Evolutionary conservation across 176 grass and related monocot species (phyloP).

Genomic region (Microstegium vimineum): DNA sequence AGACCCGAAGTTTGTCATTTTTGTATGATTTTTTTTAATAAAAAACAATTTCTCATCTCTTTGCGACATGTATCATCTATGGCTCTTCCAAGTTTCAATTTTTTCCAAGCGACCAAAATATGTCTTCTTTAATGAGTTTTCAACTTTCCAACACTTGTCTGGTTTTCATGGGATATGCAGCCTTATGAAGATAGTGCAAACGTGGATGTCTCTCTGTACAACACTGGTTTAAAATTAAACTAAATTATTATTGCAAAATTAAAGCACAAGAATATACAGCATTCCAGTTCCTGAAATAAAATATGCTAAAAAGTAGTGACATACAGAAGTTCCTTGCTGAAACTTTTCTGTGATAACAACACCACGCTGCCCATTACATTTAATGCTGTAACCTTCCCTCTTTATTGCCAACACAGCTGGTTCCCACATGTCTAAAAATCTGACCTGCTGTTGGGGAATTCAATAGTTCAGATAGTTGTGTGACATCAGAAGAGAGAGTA

Average conservation of each 20-base stretch:
- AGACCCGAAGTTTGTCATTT: background rate
- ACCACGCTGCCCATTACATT: no score
- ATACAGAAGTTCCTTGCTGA: constrained; percentile 74
- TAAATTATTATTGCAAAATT: background rate
- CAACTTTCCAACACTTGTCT: background rate
- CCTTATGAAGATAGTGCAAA: background rate
- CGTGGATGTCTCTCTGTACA: background rate
- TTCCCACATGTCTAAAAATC: no score
- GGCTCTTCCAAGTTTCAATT: background rate
- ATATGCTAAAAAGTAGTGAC: constrained; percentile 21
- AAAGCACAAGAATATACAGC: background rate
- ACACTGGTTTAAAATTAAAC: background rate
- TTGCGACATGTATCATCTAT: background rate
- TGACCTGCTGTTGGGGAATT: no score
- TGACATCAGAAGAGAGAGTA: background rate
- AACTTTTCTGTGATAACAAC: constrained; percentile 53
- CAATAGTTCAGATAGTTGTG: no score
- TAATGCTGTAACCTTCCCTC: no score
- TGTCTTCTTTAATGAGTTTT: background rate
- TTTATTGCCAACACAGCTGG: background rate
- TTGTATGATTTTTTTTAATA: background rate
- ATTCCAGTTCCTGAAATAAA: constrained; percentile 8
- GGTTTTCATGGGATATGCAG: background rate
- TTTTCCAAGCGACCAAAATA: background rate
- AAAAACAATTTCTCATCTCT: background rate